Percentiles rank a stretch among this genome's conserved stretches.
Evolutionary conservation across 2,329 filamentous ascomycete species (phyloP).

Genomic region (Alternaria viburni): DNA sequence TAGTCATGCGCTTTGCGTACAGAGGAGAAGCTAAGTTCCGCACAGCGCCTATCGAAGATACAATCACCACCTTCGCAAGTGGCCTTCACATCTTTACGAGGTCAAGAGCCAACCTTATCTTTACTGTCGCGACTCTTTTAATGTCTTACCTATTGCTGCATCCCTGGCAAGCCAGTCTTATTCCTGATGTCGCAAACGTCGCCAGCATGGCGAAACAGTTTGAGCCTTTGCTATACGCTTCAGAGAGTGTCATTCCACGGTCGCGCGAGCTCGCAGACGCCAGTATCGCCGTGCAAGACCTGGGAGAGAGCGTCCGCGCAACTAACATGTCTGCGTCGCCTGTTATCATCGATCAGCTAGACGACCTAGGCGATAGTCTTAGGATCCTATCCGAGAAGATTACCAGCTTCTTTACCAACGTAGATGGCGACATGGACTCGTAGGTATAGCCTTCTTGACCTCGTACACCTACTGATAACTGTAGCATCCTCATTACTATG

Average conservation of each 20-base stretch:
- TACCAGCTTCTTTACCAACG: constrained; percentile 89
- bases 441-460: constrained; percentile 47
- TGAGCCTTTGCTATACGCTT: constrained; percentile 93
- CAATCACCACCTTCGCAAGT: constrained; percentile 67
- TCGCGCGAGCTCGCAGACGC: constrained; percentile 90
- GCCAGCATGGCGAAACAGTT: constrained; percentile 89
- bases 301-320: constrained; percentile 85
- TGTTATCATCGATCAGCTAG: constrained; percentile 83
- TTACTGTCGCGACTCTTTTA: constrained; percentile 66
- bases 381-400: constrained; percentile 85
- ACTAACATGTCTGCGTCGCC: constrained; percentile 91
- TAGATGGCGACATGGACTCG: constrained; percentile 91
- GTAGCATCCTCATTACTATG: constrained; percentile 88
- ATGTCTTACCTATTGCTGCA: constrained; percentile 70
- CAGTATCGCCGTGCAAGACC: constrained; percentile 91
- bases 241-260: constrained; percentile 84
- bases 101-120: constrained; percentile 71
- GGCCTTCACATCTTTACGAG: constrained; percentile 67
- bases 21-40: constrained; percentile 88
- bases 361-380: constrained; percentile 83
- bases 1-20: constrained; percentile 87
- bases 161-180: constrained; percentile 69
- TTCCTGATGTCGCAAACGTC: constrained; percentile 88
- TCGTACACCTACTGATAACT: constrained; percentile 18
- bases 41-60: constrained; percentile 80